Evolutionary conservation across 805 yeast species (phyloP).

Genomic region (Candida vartiovaarae): DNA sequence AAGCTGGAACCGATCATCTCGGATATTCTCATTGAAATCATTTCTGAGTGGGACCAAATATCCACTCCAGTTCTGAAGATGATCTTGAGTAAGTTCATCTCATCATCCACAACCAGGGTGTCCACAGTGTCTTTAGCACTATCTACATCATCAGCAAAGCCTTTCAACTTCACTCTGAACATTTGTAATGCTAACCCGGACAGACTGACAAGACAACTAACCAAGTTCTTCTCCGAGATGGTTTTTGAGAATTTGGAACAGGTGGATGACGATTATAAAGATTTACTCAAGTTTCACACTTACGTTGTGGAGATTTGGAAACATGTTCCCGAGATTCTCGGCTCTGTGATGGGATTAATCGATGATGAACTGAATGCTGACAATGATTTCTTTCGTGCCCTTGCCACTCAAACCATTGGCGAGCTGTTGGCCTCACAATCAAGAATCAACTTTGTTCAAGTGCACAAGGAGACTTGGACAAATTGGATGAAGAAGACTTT

Average conservation of each 20-base stretch:
- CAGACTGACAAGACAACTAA: slow-evolving; percentile 65
- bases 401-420: slow-evolving; percentile 74
- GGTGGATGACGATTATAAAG: slow-evolving; percentile 25
- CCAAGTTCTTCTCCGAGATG: slow-evolving; percentile 74
- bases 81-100: slow-evolving; percentile 57
- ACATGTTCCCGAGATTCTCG: slow-evolving; percentile 64
- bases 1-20: slow-evolving; percentile 55
- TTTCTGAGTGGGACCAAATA: slow-evolving; percentile 62
- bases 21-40: slow-evolving; percentile 67
- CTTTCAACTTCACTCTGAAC: slow-evolving; percentile 55
- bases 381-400: slow-evolving; percentile 48
- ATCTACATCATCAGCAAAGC: slow-evolving; percentile 31
- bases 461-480: slow-evolving; percentile 54
- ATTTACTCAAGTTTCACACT: slow-evolving; percentile 54
- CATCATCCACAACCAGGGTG: slow-evolving; percentile 14
- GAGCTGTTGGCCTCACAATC: slow-evolving; percentile 45
- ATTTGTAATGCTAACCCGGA: slow-evolving; percentile 68
- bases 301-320: slow-evolving; percentile 68
- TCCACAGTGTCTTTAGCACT: slow-evolving; percentile 14
- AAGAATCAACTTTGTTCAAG: slow-evolving; percentile 47
- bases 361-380: slow-evolving; percentile 78
- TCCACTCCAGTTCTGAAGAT: slow-evolving; percentile 54
- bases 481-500: slow-evolving; percentile 71
- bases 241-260: slow-evolving; percentile 41
- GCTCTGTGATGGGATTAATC: slow-evolving; percentile 68